A percentile compares a stretch with the other conserved stretches of the same genome.
Conservation (phyloP, 352 stramenopile species). For the Globisporangium recalcitrans region DNA sequence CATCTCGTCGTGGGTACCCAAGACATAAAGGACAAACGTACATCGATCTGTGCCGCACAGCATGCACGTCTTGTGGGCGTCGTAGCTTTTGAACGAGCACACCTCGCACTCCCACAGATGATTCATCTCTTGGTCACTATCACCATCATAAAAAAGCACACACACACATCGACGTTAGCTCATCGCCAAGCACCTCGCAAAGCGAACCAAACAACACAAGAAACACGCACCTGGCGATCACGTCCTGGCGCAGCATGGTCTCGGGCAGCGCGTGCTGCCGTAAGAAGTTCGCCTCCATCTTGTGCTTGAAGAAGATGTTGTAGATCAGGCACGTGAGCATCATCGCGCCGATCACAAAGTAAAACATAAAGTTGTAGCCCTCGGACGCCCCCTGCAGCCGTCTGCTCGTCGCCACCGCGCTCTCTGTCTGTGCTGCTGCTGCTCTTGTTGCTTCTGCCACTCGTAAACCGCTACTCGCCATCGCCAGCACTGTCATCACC, state of each 20-base stretch:
- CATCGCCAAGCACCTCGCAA: too few species aligned
- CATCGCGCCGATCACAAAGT: constrained; percentile 85
- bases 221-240: constrained; percentile 58
- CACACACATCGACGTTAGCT: too few species aligned
- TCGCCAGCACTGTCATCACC: background rate
- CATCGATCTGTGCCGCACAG: constrained; percentile 82
- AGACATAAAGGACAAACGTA: constrained; percentile 19
- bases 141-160: background rate
- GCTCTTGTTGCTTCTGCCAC: background rate
- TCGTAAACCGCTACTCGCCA: background rate
- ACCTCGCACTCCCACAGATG: constrained; percentile 89
- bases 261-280: constrained; percentile 66
- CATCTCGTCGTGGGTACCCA: background rate
- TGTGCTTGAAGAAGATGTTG: constrained; percentile 88
- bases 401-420: constrained; percentile 9
- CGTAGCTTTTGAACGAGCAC: constrained; percentile 91
- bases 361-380: constrained; percentile 88
- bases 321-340: constrained; percentile 85
- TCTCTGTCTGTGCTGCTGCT: background rate
- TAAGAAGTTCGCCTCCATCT: constrained; percentile 69
- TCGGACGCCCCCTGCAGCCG: constrained; percentile 42
- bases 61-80: constrained; percentile 83
- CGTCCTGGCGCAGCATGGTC: constrained; percentile 82
- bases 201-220: background rate
- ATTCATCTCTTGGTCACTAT: constrained; percentile 78